Base-by-base conservation (phyloP, 805 yeast genomes). In the Ogataea pini region DNA sequence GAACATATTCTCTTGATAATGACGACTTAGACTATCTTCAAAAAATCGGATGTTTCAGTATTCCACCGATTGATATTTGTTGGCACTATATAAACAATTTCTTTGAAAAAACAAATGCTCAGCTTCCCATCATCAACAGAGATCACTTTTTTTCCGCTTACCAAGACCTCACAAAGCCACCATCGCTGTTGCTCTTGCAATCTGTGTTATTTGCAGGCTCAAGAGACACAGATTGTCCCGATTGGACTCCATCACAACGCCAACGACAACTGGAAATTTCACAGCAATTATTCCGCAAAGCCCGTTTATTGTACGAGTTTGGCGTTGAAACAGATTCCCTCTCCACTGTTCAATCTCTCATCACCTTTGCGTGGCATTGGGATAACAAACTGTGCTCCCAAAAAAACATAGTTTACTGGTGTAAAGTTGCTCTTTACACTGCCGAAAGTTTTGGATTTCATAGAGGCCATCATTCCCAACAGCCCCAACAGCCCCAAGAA, bases 381-480 rank as follows among this genome's bases (percentile, higher is more conserved):
- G 37, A 42, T 16, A 46, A 51, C 27, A 47, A 47, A 14, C 20
- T 28, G 10, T 39, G 46, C 24, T 40, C 51, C 20, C 42, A 29
- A 20, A 79, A 80, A 42, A 85, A 83, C 59, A 75, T 82, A 1
- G 83, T 76, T 60, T 83, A 82, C 61, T 86, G 92, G 92, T 77
- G 83, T 4, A 71, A 85, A 29, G 78, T 81, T 6, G 90, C 87
- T 1, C 72, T 84, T 31, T 75, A 80, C n/a, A 72, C 83, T 42
- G 90, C 90, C 3, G 90, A 85, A 61, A 85, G 87, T 7, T 79
- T 78, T 61, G 90, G 91, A 2, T 72, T 86, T 56, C 89, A 86
- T 60, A 70, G 88, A 53, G 77, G 50, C 37, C 46, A 42, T 8
- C 27, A 39, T 16, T 17, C 34, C 18, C 34, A 31, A 17, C 34